These are phyloP conservation scores for Teratosphaeria viscida DNA, from an alignment of 2,329 filamentous ascomycete species.

Conservation along the genomic window DNA sequence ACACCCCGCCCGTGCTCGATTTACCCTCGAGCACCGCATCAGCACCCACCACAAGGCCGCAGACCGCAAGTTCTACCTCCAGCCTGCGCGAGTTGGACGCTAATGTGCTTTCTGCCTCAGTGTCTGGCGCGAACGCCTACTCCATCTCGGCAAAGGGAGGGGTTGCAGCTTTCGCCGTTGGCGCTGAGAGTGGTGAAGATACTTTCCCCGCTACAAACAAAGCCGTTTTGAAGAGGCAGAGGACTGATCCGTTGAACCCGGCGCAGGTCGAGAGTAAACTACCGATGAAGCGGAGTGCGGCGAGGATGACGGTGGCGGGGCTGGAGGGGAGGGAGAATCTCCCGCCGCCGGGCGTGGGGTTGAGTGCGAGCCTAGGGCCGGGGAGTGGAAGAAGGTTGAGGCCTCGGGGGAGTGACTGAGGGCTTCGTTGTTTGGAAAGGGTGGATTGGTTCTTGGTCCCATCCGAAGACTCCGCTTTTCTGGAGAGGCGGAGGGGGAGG, in stretches of 20 bases:
- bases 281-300: conserved; percentile 27
- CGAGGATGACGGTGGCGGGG: conserved; percentile 35
- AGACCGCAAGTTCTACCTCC: conserved; percentile 18
- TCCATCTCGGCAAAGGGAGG: conserved; percentile 3
- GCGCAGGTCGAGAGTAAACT: conserved; percentile 29
- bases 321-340: conserved; percentile 15
- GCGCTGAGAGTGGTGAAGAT: conserved; percentile 20
- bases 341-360: conserved; percentile 21
- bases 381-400: conserved; percentile 36
- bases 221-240: conserved; percentile 36
- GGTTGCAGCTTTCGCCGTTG: conserved; percentile 10
- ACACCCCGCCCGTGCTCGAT: conserved; percentile 18
- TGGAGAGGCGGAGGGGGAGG: not conserved
- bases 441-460: not conserved
- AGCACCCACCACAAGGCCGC: conserved; percentile 14
- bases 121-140: not conserved
- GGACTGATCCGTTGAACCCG: conserved; percentile 22
- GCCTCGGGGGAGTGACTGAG: conserved; percentile 35
- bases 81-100: conserved; percentile 38
- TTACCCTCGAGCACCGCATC: conserved; percentile 9
- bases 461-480: not conserved
- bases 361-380: conserved; percentile 29
- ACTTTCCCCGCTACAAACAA: conserved; percentile 15
- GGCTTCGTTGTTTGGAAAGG: not conserved
- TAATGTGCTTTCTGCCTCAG: conserved; percentile 26